These are phyloP conservation scores for Eremomyces bilateralis DNA, from an alignment of 495 filamentous ascomycete species.

Conservation along the genomic window DNA sequence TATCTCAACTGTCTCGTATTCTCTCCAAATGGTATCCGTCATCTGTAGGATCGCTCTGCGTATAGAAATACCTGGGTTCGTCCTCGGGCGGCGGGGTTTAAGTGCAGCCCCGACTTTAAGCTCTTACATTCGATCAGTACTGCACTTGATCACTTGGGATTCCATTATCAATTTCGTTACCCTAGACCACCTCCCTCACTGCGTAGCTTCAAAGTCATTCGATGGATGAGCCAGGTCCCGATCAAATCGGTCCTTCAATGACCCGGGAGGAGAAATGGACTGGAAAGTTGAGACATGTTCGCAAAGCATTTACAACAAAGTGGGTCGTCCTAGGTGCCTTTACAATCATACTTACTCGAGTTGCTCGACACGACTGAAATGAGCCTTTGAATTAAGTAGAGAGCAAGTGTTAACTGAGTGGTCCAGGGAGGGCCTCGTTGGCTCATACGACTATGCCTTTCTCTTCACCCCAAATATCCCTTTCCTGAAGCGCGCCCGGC, in stretches of 20 bases:
- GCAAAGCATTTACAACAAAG: background rate
- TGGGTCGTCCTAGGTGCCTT: background rate
- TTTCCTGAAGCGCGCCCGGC: conserved; percentile 46
- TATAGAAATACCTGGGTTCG: too few species aligned
- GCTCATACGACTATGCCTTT: conserved; percentile 68
- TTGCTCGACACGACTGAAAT: background rate
- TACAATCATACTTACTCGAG: background rate
- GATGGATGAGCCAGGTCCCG: background rate
- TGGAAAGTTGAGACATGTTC: background rate
- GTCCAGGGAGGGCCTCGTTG: conserved; percentile 47
- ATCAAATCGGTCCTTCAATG: background rate
- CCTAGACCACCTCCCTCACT: too few species aligned
- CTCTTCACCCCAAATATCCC: conserved; percentile 63
- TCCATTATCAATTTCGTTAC: too few species aligned
- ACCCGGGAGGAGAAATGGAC: background rate
- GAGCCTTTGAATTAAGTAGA: background rate
- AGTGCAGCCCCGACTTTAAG: too few species aligned
- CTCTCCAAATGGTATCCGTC: too few species aligned
- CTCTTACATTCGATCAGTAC: too few species aligned
- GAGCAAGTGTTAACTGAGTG: background rate
- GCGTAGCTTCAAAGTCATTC: too few species aligned
- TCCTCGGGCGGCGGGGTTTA: too few species aligned
- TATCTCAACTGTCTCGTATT: too few species aligned
- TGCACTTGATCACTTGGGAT: too few species aligned
- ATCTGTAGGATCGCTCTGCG: too few species aligned